Base-by-base conservation (phyloP, 2,329 filamentous ascomycete species). In the Thielaviopsis populi region DNA sequence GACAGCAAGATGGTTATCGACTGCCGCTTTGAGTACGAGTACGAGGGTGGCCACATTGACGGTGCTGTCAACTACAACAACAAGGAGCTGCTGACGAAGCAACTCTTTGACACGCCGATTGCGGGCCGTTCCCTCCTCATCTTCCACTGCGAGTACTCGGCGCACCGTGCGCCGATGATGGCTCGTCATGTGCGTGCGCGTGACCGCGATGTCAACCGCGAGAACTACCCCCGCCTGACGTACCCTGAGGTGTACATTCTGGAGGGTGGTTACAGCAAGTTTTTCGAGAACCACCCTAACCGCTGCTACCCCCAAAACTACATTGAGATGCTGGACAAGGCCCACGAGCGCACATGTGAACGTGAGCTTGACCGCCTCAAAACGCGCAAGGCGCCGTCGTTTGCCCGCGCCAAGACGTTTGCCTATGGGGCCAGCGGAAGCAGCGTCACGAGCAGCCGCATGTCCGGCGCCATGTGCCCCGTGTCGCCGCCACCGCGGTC, bases 11-110 rank as follows among this genome's bases (percentile, higher is more conserved):
- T 95, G 74, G 81, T 99, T 70, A 87, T 99, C 70, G 94, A 99
- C 74, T 99, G 94, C 74, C 88, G 94, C 22, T 99, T 99, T 72
- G 94, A 99, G 79, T 99, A 99, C 74, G 94, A 99, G 76, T 99
- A 95, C 73, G 87, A 96, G 17, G 94, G 94, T 64, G 94, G 94
- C 41, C 94, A 99, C 73, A 96, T 99, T 71, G 83, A 91, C 69
- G 88, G 88, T 19, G 94, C 94, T 53, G 80, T 96, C 75, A 99
- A 99, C 78, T 94, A 91, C 78, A 97, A 96, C 75, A 90, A 96
- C 77, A 96, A 96, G 75, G 92, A 99, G 70, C 77, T 88, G 66
- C 80, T 99, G 65, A 84, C 90, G 8, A 79, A 79, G 63, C 84
- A 91, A 69, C 82, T 99, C 59, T 96, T 99, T 73, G 76, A 83